A percentile compares a stretch with the other conserved stretches of the same genome.
Conservation (phyloP, 345 rosid genomes). For the Geranium rotundifolium region DNA sequence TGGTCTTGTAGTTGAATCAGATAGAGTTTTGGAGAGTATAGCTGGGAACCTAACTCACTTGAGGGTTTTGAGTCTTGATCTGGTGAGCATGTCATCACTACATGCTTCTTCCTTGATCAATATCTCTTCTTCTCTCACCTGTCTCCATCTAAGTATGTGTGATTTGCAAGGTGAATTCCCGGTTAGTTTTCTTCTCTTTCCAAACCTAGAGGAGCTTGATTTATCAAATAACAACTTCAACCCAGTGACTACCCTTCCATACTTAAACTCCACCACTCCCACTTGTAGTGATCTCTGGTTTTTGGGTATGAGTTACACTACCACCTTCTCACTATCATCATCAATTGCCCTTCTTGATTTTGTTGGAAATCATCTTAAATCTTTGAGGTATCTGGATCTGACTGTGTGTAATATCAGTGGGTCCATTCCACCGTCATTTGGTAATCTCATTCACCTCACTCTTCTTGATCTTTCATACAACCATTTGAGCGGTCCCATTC, state of each 20-base stretch:
- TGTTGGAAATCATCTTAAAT: background rate
- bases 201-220: background rate
- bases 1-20: too few species aligned
- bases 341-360: background rate
- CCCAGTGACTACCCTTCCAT: background rate
- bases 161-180: constrained; percentile 7
- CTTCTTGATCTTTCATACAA: too few species aligned
- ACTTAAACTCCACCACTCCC: background rate
- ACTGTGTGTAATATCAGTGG: too few species aligned
- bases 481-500: too few species aligned
- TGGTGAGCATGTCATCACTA: background rate
- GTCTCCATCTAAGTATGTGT: background rate
- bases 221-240: background rate
- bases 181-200: constrained; percentile 2
- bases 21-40: background rate
- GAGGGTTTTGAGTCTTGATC: background rate
- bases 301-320: background rate
- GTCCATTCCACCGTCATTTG: too few species aligned
- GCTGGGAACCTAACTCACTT: constrained; percentile 8
- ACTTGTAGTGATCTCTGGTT: background rate
- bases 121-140: constrained; percentile 4
- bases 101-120: constrained; percentile 5
- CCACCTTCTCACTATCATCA: background rate
- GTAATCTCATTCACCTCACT: too few species aligned
- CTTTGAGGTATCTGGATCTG: background rate